Base-by-base conservation (phyloP, 2,329 filamentous ascomycete genomes). In the Macroventuria anomochaeta region DNA sequence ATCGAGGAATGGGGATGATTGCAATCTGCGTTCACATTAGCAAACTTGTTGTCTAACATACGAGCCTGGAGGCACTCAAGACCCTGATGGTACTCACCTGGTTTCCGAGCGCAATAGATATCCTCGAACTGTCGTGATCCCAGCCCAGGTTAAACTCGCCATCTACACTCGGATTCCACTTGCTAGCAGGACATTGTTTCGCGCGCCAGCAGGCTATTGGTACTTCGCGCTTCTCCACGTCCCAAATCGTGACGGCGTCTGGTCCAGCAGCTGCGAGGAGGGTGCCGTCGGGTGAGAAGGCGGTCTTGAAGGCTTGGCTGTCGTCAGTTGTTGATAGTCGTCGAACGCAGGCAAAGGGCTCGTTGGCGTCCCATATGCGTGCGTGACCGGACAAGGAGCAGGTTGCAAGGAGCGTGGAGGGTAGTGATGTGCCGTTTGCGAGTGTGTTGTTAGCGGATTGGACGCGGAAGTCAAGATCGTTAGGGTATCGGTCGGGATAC, bases 241-340 rank as follows among this genome's bases (percentile, higher is more conserved):
- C 66, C 78, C 79, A 81, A n/a, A 81, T 67, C 5, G 76, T 76
- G 10, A 80, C 71, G 6, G 74, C 67, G 52, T 79, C 76, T 6
- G 70, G 71, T 2, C 77, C 76, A 7, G 74, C 78, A 15, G 77
- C 75, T 8, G 79, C 79, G 7, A 81, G 63, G 26, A 77, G 65
- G 4, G 56, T 58, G 10, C 78, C 77, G 43, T 77, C 70, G 2
- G 77, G 76, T 1, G 77, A 78, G 67, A 79, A 81, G 1, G 76
- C 70, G 5, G 80, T 63, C 18, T 76, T 75, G 31, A 76, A 67
- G 0, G 74, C 75, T 23, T 75, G 73, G 12, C 61, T 61, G n/a
- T 67, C 57, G 11, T 73, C 70, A 3, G 65, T 65, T 7, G 67
- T 72, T 3, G 66, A 51, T 3, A 76, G 55, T 18, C 52, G 59